phyloP scores from a whole-genome alignment of 2,329 filamentous ascomycete species.

The Stachybotrys elegans region DNA sequence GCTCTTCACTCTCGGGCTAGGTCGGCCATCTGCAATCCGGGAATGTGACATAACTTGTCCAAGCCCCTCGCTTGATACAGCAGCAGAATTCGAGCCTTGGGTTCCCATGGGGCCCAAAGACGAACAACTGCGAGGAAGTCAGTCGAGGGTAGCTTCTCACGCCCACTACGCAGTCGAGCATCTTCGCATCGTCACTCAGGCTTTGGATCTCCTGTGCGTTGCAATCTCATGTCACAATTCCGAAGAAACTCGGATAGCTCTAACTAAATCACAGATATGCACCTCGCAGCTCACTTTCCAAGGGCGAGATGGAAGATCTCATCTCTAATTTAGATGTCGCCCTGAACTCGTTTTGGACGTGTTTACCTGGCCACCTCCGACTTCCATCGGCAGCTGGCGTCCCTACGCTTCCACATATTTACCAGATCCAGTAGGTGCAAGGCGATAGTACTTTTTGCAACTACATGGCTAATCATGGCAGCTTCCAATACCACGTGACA shows the following conservation, averaged over 20 bases:
- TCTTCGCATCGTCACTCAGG: slow-evolving; percentile 2
- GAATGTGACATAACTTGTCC: slow-evolving; percentile 13
- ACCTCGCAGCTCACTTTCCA: slow-evolving; percentile 1
- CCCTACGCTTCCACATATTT: slow-evolving; percentile 13
- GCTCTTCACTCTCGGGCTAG: slow-evolving; percentile 12
- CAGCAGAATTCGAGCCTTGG: slow-evolving; percentile 13
- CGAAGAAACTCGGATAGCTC: background rate
- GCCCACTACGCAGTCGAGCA: slow-evolving; percentile 7
- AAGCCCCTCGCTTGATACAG: slow-evolving; percentile 9
- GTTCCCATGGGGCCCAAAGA: background rate
- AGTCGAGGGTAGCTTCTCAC: too few relatives aligned
- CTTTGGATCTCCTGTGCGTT: slow-evolving; percentile 7
- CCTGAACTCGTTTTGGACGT: slow-evolving; percentile 1
- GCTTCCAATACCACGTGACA: slow-evolving; percentile 16
- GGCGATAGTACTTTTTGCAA: background rate
- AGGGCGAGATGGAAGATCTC: slow-evolving; percentile 1
- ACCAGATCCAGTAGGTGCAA: slow-evolving; percentile 14
- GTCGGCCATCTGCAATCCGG: slow-evolving; percentile 13
- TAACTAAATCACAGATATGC: slow-evolving; percentile 2
- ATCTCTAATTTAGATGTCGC: slow-evolving; percentile 5
- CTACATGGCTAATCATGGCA: slow-evolving; percentile 3
- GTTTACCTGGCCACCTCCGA: slow-evolving; percentile 5
- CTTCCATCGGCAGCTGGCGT: background rate
- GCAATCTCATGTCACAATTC: background rate
- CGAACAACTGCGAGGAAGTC: background rate